These are phyloP conservation scores for Pleurotus tuoliensis DNA, from an alignment of 768 basidiomycete species.

Conservation along the genomic window DNA sequence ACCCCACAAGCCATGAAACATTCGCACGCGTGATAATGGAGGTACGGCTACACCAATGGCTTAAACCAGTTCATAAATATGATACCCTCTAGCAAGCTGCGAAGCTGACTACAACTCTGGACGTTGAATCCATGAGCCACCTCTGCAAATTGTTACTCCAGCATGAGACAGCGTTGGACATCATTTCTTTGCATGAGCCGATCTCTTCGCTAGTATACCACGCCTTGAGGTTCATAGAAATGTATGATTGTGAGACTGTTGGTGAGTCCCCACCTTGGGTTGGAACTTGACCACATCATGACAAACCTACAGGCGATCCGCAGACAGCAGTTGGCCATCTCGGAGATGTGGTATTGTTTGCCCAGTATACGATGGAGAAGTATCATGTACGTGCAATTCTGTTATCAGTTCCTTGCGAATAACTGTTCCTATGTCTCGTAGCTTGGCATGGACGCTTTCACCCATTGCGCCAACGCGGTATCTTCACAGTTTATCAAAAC, in stretches of 20 bases:
- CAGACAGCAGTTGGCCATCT: conserved; percentile 77
- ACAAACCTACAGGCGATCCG: conserved; percentile 59
- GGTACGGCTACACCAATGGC: conserved; percentile 32
- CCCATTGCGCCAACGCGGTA: conserved; percentile 40
- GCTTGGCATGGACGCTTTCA: conserved; percentile 48
- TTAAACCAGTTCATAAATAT: background rate
- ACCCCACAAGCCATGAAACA: conserved; percentile 50
- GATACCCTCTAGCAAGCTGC: conserved; percentile 50
- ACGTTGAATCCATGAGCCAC: conserved; percentile 67
- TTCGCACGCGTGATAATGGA: conserved; percentile 57
- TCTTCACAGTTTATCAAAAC: conserved; percentile 48
- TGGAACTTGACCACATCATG: background rate
- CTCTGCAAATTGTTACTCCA: conserved; percentile 64
- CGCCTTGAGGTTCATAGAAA: conserved; percentile 58
- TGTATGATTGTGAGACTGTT: conserved; percentile 78
- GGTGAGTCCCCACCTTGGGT: conserved; percentile 39
- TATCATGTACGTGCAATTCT: conserved; percentile 47
- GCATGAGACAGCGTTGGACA: conserved; percentile 58
- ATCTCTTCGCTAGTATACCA: conserved; percentile 63
- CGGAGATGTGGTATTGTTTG: conserved; percentile 75
- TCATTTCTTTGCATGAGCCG: conserved; percentile 63
- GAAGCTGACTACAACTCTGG: conserved; percentile 44
- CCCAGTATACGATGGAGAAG: conserved; percentile 60
- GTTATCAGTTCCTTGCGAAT: background rate
- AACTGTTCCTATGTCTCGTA: conserved; percentile 22